Evolutionary conservation across 2,329 filamentous ascomycete genomes (phyloP).

Genomic region (Fusarium duplospermum): DNA sequence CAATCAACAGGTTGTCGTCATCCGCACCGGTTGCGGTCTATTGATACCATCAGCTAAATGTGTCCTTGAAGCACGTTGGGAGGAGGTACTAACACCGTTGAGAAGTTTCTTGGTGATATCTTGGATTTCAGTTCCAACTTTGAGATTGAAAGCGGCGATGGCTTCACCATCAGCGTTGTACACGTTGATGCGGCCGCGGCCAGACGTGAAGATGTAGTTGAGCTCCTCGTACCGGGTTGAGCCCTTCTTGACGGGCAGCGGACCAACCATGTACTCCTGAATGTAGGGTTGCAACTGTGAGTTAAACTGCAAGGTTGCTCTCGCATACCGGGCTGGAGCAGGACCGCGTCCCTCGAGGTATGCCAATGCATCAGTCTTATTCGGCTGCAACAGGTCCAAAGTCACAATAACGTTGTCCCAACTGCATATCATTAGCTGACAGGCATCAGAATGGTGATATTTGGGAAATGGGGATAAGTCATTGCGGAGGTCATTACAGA

Average conservation of each 20-base stretch:
- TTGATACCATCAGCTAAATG: not conserved
- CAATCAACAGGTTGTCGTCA: constrained; percentile 22
- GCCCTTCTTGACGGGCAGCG: constrained; percentile 37
- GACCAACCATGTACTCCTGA: constrained; percentile 60
- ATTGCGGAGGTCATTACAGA: not conserved
- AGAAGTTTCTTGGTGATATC: constrained; percentile 28
- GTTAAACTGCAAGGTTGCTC: constrained; percentile 47
- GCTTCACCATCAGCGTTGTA: constrained; percentile 38
- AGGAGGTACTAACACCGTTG: constrained; percentile 15
- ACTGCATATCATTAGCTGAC: not conserved
- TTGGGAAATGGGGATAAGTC: not conserved
- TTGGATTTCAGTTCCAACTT: constrained; percentile 11
- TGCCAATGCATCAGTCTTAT: constrained; percentile 60
- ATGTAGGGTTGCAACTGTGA: constrained; percentile 41
- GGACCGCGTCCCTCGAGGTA: constrained; percentile 56
- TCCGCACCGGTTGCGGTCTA: constrained; percentile 26
- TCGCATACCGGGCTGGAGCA: constrained; percentile 56
- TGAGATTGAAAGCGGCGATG: constrained; percentile 23
- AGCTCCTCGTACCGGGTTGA: constrained; percentile 54
- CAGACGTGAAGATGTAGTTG: constrained; percentile 54
- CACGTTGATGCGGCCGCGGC: constrained; percentile 32
- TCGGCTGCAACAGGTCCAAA: constrained; percentile 56
- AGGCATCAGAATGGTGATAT: not conserved
- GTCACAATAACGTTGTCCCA: constrained; percentile 36
- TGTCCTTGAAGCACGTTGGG: accelerated